Base-by-base conservation (phyloP, 2,329 filamentous ascomycete species). In the Phialocephala sp. region DNA sequence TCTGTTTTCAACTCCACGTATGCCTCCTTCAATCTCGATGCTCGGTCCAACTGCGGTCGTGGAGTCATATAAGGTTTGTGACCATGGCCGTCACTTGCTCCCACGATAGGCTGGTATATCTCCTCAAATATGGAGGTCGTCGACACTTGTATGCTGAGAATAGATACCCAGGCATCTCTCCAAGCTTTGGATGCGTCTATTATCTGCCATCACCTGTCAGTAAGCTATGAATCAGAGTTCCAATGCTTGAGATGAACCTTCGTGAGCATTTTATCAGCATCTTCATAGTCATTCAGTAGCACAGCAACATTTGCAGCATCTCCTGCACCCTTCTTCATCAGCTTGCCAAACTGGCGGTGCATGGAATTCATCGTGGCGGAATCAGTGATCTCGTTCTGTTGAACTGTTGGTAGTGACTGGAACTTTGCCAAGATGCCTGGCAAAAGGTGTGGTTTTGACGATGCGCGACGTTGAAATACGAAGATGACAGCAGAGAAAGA, bases 221-320 rank as follows among this genome's bases (percentile, higher is more conserved):
- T 60, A 56, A 32, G 37, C 55, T 59, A 14, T 35, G 24, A 59
- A 32, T 24, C 45, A 54, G 20, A 43, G 35, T n/a, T 32, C 54
- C 11, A 58, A 41, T 24, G 2, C 6, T 20, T 14, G 24, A 27
- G 65, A 73, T 80, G 65, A 81, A 93, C 91, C 83, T 88, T 89
- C 69, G 86, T 84, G 69, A 95, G 83, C 75, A 94, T 85, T 71
- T 86, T 86, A 77, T 95, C 91, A 32, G 89, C 90, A 77, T 94
- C 89, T 72, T 93, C 90, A 75, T 93, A 95, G 74, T 95, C 92
- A 72, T 87, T 89, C 64, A 96, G 80, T 62, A 95, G 82, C 54
- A 89, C 84, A 12, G 89, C 88, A 55, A 94, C 88, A 75, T 92
- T 90, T 70, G 89, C 89, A 76, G 92, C 90, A 77, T 95, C 90